Conservation (phyloP, 371 early-diverging fungal species). For the Zychaea mexicana region DNA sequence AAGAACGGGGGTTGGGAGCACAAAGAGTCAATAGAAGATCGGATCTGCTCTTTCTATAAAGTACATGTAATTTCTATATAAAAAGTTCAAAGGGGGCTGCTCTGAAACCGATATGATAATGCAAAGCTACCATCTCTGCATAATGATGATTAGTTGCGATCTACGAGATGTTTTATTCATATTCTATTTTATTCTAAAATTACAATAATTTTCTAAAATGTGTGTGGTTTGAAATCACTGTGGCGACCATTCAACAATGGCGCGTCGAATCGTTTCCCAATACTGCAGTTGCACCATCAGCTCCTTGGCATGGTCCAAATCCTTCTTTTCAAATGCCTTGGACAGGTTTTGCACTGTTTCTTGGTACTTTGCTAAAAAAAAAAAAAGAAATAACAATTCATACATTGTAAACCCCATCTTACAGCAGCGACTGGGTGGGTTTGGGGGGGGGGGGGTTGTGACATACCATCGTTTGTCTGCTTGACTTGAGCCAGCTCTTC, state of each 20-base stretch:
- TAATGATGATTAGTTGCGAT: too few species aligned
- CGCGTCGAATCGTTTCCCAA: conserved; percentile 66
- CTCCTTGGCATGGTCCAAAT: conserved; percentile 58
- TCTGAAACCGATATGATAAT: too few species aligned
- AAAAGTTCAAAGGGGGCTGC: too few species aligned
- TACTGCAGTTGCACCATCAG: conserved; percentile 69
- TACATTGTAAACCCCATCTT: too few species aligned
- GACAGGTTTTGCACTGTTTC: conserved; percentile 44
- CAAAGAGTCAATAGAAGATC: too few species aligned
- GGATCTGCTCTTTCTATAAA: too few species aligned
- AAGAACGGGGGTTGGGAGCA: too few species aligned
- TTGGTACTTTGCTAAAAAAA: conserved; percentile 30
- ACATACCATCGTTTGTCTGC: conserved; percentile 25
- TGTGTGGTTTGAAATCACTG: conserved; percentile 28
- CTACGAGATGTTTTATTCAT: neutral
- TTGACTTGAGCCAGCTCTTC: conserved; percentile 15
- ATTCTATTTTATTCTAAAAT: neutral
- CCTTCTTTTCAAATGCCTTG: conserved; percentile 51
- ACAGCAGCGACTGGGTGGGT: too few species aligned
- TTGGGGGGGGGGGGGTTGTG: too few species aligned
- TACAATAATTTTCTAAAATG: too few species aligned
- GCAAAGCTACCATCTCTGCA: too few species aligned
- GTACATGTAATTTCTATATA: too few species aligned
- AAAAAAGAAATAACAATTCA: neutral
- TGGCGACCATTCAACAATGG: conserved; percentile 66